phyloP scores from a whole-genome alignment of 306 rosid genomes.

The Hippophae gyantsensis region DNA sequence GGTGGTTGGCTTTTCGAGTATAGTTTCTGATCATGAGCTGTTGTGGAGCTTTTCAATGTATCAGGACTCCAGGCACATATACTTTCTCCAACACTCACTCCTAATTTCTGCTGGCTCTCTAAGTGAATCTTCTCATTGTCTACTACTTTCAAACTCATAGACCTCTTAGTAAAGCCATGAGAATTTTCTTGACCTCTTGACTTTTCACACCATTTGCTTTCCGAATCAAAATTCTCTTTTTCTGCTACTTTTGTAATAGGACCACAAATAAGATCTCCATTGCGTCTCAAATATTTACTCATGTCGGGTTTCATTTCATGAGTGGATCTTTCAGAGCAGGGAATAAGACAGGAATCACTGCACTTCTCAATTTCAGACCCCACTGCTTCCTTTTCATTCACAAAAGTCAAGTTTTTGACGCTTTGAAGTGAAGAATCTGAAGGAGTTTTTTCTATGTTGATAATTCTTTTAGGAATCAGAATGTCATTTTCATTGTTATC shows the following conservation, averaged over 20 bases:
- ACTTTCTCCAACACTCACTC: conserved; percentile 13
- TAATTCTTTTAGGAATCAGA: conserved; percentile 25
- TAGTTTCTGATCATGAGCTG: conserved; percentile 11
- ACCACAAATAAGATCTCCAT: conserved; percentile 20
- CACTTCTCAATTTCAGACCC: conserved; percentile 26
- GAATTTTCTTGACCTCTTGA: conserved; percentile 22
- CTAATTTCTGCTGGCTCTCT: conserved; percentile 21
- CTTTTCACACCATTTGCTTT: conserved; percentile 24
- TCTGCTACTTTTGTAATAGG: conserved; percentile 16
- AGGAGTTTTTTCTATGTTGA: conserved; percentile 17
- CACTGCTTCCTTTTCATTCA: conserved; percentile 24
- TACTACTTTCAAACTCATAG: conserved; percentile 19
- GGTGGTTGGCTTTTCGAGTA: conserved; percentile 14
- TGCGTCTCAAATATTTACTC: conserved; percentile 18
- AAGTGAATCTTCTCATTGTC: conserved; percentile 21
- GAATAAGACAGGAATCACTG: conserved; percentile 25
- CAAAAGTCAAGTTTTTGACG: conserved; percentile 19
- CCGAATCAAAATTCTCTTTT: conserved; percentile 12
- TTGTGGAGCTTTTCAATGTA: conserved; percentile 20
- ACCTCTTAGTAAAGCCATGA: conserved; percentile 13
- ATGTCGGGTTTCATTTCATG: conserved; percentile 19
- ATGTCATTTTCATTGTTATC: conserved; percentile 21
- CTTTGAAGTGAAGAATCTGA: conserved; percentile 34
- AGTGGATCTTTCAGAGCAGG: conserved; percentile 23
- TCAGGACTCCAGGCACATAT: conserved; percentile 15